Conservation (phyloP, 2,329 filamentous ascomycete genomes). For the Sporothrix phasma region DNA sequence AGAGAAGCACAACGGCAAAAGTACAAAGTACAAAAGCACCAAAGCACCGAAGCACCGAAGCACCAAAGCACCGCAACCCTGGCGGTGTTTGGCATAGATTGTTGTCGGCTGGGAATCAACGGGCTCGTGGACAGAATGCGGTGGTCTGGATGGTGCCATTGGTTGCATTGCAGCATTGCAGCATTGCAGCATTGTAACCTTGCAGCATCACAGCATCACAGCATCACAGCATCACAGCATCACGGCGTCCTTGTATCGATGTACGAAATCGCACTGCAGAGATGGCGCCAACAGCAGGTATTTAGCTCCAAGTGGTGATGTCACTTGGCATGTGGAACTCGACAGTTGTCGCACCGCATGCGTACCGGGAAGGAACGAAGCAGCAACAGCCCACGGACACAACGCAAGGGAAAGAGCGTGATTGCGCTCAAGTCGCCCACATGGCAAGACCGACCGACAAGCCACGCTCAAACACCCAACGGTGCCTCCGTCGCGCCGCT, state of each 20-base stretch:
- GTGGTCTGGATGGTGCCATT: not conserved
- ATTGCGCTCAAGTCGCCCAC: not conserved
- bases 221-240: not conserved
- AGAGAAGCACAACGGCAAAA: too few species aligned
- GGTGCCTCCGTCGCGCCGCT: not conserved
- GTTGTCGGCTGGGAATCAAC: too few species aligned
- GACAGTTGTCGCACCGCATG: not conserved
- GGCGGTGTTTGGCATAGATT: too few species aligned
- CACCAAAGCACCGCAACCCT: too few species aligned
- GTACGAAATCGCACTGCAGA: not conserved
- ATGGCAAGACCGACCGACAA: not conserved
- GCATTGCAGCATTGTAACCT: not conserved
- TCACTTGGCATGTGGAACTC: constrained; percentile 1
- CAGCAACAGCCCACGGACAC: not conserved
- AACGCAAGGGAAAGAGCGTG: constrained; percentile 3
- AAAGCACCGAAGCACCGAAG: too few species aligned
- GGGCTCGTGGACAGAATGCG: too few species aligned
- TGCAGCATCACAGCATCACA: not conserved
- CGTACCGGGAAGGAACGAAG: not conserved
- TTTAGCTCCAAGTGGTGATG: not conserved
- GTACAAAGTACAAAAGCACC: too few species aligned
- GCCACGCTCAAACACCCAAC: not conserved
- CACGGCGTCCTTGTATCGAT: not conserved
- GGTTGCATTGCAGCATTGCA: not conserved
- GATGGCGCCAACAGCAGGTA: not conserved